Evolutionary conservation across 192 early-diverging fungal genomes (phyloP), one percentile per base, ranked within the genome.

Genomic region (Coemansia aciculifera): DNA sequence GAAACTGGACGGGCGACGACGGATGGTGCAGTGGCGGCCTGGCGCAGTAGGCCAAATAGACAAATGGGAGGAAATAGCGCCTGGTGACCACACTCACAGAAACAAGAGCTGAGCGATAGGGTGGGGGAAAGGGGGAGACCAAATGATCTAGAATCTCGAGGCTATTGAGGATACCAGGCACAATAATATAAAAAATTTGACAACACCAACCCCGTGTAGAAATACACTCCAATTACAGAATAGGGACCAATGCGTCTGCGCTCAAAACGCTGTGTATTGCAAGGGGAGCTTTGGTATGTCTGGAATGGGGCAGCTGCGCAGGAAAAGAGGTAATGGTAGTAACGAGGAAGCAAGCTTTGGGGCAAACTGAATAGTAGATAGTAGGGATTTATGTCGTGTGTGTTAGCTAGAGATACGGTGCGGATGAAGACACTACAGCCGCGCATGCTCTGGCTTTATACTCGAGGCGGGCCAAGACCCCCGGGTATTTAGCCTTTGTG

Each of bases 261-360:
- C 46, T 21, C 42, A 43, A 48, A 48, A 9, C 7, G n/a, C 19
- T 48, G n/a, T 48, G 19, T 7, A n/a, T 48, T 9, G 46, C 46
- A 48, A 21, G 46, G 19, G 46, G 19, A 19, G 46, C 19, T 48
- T 48, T 19, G 46, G n/a, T 48, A 48, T 21, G 46, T 48, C 46
- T 19, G 46, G 46, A 48, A 48, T 48, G 46, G 46, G 46, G 19
- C 46, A 48, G 19, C 13, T 32, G 54, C 54, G 54, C 54, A 57
- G 54, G 54, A 57, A 57, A 57, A 57, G 54, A 32, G 54, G 54
- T 57, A 57, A 57, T 57, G 29, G 15, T 31, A 57, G 54, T 57
- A 57, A 29, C 27, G 15, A 17, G 15, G 54, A 57, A 12, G 54
- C 54, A 31, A 57, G 54, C 54, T 57, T 57, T 57, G 54, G 54